A percentile compares a stretch with the other conserved stretches of the same genome.
Conservation (phyloP, 164 flowering plant species). For the Aristolochia californica region DNA sequence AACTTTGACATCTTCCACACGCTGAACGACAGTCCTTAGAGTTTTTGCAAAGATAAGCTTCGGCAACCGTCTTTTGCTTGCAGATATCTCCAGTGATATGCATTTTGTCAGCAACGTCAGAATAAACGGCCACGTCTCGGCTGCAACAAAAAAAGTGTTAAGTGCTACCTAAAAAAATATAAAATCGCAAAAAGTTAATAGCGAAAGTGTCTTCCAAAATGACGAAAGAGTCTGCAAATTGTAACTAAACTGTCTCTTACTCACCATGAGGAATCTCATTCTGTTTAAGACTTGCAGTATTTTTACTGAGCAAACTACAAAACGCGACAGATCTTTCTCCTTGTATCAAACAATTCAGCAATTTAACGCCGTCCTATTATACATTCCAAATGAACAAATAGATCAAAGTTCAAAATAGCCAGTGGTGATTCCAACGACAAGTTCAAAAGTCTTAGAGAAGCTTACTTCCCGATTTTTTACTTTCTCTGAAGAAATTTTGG, state of each 20-base stretch:
- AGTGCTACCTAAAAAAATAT: not conserved
- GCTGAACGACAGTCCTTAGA: constrained; percentile 56
- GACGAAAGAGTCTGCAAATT: not conserved
- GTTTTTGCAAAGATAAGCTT: constrained; percentile 62
- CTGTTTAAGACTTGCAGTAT: constrained; percentile 48
- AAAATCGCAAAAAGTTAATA: not conserved
- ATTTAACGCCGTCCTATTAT: constrained; percentile 75
- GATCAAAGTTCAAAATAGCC: not conserved
- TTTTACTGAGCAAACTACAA: constrained; percentile 47
- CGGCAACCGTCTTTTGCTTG: constrained; percentile 59
- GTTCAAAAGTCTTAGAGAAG: not conserved
- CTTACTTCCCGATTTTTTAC: constrained; percentile 74
- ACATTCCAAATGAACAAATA: not conserved
- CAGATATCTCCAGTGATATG: constrained; percentile 44
- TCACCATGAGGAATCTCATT: constrained; percentile 62
- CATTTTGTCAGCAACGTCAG: constrained; percentile 47
- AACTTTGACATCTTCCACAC: constrained; percentile 49
- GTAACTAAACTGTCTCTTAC: not conserved
- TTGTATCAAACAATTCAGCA: constrained; percentile 77
- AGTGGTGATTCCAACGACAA: not conserved
- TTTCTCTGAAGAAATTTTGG: constrained; percentile 82
- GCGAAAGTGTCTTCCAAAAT: not conserved
- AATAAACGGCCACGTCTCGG: constrained; percentile 92
- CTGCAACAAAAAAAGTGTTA: constrained; percentile 28
- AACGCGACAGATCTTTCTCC: constrained; percentile 56